Evolutionary conservation across 1,284 basidiomycete genomes (phyloP).

Genomic region (Phlebopus sp.): DNA sequence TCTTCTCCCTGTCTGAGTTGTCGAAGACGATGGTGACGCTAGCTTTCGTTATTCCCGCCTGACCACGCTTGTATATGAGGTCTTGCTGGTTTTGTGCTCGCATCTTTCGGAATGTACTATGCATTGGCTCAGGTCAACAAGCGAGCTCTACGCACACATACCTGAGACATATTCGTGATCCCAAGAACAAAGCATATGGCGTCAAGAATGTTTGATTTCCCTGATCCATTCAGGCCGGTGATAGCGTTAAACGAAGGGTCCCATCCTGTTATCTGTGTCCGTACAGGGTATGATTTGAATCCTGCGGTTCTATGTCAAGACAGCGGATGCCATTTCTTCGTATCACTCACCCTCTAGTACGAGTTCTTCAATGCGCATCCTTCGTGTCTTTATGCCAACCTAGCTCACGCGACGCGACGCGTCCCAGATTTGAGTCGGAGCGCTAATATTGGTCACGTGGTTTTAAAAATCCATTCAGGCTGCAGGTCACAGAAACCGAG

Average conservation of each 20-base stretch:
- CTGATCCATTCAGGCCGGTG: constrained; percentile 92
- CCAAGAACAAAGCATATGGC: constrained; percentile 98
- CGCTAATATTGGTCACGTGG: constrained; percentile 15
- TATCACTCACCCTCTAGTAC: constrained; percentile 62
- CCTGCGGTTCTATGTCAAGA: constrained; percentile 44
- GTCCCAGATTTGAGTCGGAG: constrained; percentile 27
- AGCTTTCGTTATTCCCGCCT: constrained; percentile 96
- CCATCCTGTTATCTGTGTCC: constrained; percentile 94
- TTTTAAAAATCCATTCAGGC: no score
- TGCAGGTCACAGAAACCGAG: no score
- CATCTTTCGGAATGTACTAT: constrained; percentile 52
- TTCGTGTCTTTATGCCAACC: constrained; percentile 10
- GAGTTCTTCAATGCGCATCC: constrained; percentile 80
- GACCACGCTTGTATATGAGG: constrained; percentile 96
- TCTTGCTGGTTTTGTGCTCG: constrained; percentile 96
- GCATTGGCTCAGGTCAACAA: not conserved
- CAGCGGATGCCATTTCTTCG: no score
- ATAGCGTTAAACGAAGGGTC: constrained; percentile 97
- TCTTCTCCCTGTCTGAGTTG: constrained; percentile 89
- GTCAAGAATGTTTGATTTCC: constrained; percentile 97
- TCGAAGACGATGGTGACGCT: constrained; percentile 99
- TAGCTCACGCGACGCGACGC: constrained; percentile 32
- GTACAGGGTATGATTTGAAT: constrained; percentile 96
- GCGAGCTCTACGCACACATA: constrained; percentile 31
- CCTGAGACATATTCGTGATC: constrained; percentile 89